phyloP scores from a whole-genome alignment of 257 asterid genomes.

The Ballota nigra region DNA sequence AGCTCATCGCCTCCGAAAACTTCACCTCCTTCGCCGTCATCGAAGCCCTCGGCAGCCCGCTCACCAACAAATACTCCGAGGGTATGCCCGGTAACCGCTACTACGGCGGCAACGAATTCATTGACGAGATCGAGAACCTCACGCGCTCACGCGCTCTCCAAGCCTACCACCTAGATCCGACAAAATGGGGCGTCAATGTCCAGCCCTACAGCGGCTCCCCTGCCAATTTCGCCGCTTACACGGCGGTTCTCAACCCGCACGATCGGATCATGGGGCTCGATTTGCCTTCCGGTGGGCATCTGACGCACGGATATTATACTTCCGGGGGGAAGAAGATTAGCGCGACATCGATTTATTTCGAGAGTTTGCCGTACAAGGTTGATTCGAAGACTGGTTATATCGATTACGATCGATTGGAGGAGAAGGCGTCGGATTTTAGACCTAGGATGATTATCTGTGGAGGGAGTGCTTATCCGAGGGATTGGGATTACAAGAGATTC shows the following conservation, averaged over 20 bases:
- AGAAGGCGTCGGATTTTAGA: constrained; percentile 82
- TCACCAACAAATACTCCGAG: constrained; percentile 66
- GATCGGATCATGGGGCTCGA: constrained; percentile 85
- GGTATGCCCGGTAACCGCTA: constrained; percentile 63
- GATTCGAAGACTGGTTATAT: constrained; percentile 79
- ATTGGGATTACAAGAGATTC: constrained; percentile 70
- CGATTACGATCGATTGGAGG: constrained; percentile 74
- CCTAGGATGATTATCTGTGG: constrained; percentile 90
- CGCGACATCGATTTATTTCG: constrained; percentile 84
- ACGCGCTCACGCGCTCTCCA: constrained; percentile 68
- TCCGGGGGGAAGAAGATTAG: constrained; percentile 94
- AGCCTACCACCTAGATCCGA: constrained; percentile 59
- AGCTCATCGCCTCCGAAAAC: constrained; percentile 78
- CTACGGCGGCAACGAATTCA: constrained; percentile 64
- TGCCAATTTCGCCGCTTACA: constrained; percentile 77
- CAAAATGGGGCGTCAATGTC: constrained; percentile 69
- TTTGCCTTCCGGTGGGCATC: constrained; percentile 83
- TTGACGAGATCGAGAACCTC: constrained; percentile 63
- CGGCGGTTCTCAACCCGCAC: constrained; percentile 77
- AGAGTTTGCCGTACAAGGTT: constrained; percentile 94
- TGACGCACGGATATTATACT: constrained; percentile 78
- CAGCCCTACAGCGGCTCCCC: constrained; percentile 76
- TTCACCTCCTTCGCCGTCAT: constrained; percentile 78
- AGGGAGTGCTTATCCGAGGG: constrained; percentile 87
- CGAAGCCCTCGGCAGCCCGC: constrained; percentile 59